Conservation (phyloP, 1,284 basidiomycete species). For the Anthracocystis walkeri region DNA sequence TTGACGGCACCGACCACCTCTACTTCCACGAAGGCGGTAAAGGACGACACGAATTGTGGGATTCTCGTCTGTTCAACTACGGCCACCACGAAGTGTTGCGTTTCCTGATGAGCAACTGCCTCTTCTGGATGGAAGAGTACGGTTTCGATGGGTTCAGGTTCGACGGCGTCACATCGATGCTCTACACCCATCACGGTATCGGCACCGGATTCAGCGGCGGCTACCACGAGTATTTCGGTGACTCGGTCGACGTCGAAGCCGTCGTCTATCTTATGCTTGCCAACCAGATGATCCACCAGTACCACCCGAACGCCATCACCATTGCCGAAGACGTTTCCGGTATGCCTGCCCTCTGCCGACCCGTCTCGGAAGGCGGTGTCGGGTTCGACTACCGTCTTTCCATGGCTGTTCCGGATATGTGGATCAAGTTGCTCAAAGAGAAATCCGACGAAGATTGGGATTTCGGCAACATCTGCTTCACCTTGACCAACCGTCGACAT, state of each 20-base stretch:
- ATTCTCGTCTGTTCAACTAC: slow-evolving; percentile 90
- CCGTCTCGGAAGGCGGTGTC: slow-evolving; percentile 84
- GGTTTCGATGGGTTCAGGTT: slow-evolving; percentile 97
- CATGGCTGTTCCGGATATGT: slow-evolving; percentile 99
- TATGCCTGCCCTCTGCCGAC: slow-evolving; percentile 92
- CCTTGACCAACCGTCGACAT: slow-evolving; percentile 88
- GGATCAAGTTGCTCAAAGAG: slow-evolving; percentile 99
- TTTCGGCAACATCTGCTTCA: slow-evolving; percentile 86
- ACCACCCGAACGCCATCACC: slow-evolving; percentile 84
- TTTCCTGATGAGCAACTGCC: slow-evolving; percentile 92
- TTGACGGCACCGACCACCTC: slow-evolving; percentile 93
- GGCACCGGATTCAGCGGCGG: slow-evolving; percentile 96
- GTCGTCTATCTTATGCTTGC: slow-evolving; percentile 97
- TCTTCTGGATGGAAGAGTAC: slow-evolving; percentile 95
- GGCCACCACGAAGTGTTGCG: slow-evolving; percentile 91
- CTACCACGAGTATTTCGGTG: slow-evolving; percentile 97
- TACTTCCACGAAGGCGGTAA: slow-evolving; percentile 95
- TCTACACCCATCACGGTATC: slow-evolving; percentile 96
- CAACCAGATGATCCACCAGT: slow-evolving; percentile 85
- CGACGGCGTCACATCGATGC: slow-evolving; percentile 98
- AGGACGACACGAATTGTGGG: slow-evolving; percentile 95
- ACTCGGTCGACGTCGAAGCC: slow-evolving; percentile 84
- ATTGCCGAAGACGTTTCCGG: slow-evolving; percentile 98
- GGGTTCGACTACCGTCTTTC: slow-evolving; percentile 97
- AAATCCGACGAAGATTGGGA: slow-evolving; percentile 88